Evolutionary conservation across 2,329 filamentous ascomycete species (phyloP), one percentile per base, ranked within the genome.

Genomic region (Alternaria triticina): DNA sequence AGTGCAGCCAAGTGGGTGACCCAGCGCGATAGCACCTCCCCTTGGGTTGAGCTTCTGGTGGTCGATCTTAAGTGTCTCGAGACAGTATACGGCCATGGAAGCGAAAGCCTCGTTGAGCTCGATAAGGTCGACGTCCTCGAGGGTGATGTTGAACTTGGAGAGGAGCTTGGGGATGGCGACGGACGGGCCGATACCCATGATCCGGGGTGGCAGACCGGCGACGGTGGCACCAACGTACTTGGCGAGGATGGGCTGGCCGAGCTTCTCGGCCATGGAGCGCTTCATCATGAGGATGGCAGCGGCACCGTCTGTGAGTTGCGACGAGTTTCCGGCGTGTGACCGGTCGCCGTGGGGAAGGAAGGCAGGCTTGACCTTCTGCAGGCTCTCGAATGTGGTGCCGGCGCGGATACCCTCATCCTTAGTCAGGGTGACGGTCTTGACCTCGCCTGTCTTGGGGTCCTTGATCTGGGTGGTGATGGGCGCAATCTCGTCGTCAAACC

Each of bases 41-140:
- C 91, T 86, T 25, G 90, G 87, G 83, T 96, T 96, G 86, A 96
- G 87, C 88, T 94, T 95, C 74, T 86, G 81, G 81, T 86, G 87
- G 77, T 92, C 89, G 54, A 95, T 83, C 69, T 88, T 88, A 54
- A 96, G 86, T 69, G 78, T 82, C 62, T 85, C 80, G 5, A 91
- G 83, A 83, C 94, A 97, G 87, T 97, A 98, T 28, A 97, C 94
- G 1, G 93, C 94, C 96, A 98, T 98, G 56, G 92, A 96, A 22
- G 94, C 95, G 76, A 99, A 99, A 1, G 96, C 96, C 86, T 99
- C 96, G 84, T 99, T 99, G 77, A 99, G 83, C 86, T 98, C 96
- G 72, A 95, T 86, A 36, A 98, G 87, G 77, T 99, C 96, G 66
- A 96, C 88, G 73, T 98, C 96, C 62, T 90, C 87, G 57, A 97